phyloP scores from a whole-genome alignment of 345 rosid genomes.

The Moringa oleifera region DNA sequence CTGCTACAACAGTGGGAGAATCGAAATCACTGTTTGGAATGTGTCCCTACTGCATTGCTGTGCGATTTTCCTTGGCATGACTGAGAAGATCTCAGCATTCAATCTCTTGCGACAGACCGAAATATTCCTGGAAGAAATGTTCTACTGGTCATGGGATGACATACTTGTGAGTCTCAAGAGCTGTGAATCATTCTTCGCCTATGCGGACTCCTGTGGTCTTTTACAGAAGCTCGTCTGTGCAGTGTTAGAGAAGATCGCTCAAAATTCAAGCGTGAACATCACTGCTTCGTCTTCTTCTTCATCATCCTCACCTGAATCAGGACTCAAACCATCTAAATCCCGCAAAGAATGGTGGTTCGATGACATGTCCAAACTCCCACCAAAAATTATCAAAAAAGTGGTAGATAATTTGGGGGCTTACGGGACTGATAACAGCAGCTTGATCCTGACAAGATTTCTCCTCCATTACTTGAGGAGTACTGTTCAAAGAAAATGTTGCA shows the following conservation, averaged over 20 bases:
- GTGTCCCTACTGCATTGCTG: conserved; percentile 54
- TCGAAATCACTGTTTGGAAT: conserved; percentile 43
- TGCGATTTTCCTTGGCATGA: conserved; percentile 62
- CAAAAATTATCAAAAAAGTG: conserved; percentile 41
- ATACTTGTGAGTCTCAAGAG: conserved; percentile 44
- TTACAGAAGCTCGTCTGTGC: conserved; percentile 46
- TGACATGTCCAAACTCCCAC: conserved; percentile 45
- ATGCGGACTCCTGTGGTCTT: conserved; percentile 55
- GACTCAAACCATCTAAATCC: conserved; percentile 25
- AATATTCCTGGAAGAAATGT: conserved; percentile 48
- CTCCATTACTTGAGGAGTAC: conserved; percentile 57
- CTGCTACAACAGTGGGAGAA: conserved; percentile 54
- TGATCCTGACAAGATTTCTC: conserved; percentile 63
- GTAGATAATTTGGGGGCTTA: conserved; percentile 44
- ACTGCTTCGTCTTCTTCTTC: conserved; percentile 42
- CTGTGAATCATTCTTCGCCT: conserved; percentile 44
- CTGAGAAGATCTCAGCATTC: conserved; percentile 37
- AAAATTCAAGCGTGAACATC: conserved; percentile 38
- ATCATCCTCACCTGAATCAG: conserved; percentile 49
- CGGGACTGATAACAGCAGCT: conserved; percentile 40
- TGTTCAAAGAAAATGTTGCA: conserved; percentile 20
- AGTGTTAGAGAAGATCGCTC: conserved; percentile 52
- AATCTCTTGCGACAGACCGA: conserved; percentile 59
- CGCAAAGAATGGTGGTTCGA: conserved; percentile 78
- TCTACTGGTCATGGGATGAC: conserved; percentile 64